Conservation (phyloP, 306 rosid species). For the Benincasa hispida region DNA sequence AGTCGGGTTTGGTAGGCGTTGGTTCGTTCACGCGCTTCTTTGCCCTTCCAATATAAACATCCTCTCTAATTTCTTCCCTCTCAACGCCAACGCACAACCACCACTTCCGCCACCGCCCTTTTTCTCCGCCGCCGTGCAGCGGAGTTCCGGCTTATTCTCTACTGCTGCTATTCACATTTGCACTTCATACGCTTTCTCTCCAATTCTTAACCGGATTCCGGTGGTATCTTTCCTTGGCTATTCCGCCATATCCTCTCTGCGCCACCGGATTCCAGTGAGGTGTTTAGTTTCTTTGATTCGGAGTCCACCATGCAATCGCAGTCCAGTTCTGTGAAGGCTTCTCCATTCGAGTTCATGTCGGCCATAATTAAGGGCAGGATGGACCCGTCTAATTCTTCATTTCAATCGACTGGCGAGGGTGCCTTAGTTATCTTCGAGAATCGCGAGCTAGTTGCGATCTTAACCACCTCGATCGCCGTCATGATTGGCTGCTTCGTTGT, state of each 20-base stretch:
- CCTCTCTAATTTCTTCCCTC: conserved; percentile 9
- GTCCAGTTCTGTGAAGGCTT: conserved; percentile 7
- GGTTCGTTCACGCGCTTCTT: conserved; percentile 14
- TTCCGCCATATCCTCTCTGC: neutral
- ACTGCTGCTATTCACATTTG: neutral
- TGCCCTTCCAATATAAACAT: conserved; percentile 1
- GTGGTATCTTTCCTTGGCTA: neutral
- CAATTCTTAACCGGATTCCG: conserved; percentile 2
- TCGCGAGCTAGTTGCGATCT: conserved; percentile 42
- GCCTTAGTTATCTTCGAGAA: conserved; percentile 51
- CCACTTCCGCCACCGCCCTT: neutral
- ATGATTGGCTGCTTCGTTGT: conserved; percentile 73
- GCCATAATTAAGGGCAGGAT: conserved; percentile 8
- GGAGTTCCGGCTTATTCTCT: neutral
- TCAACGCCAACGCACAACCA: neutral
- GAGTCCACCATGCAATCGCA: conserved; percentile 7
- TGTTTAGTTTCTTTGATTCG: neutral
- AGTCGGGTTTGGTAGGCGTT: conserved; percentile 29
- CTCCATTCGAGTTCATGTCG: conserved; percentile 13
- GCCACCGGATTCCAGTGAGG: conserved; percentile 11
- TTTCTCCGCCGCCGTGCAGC: neutral
- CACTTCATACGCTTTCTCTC: neutral
- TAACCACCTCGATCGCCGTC: conserved; percentile 80
- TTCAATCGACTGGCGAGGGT: conserved; percentile 16
- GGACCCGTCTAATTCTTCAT: conserved; percentile 13